Evolutionary conservation across 148 eudicot species (phyloP).

Genomic region (Chenopodium quinoa): DNA sequence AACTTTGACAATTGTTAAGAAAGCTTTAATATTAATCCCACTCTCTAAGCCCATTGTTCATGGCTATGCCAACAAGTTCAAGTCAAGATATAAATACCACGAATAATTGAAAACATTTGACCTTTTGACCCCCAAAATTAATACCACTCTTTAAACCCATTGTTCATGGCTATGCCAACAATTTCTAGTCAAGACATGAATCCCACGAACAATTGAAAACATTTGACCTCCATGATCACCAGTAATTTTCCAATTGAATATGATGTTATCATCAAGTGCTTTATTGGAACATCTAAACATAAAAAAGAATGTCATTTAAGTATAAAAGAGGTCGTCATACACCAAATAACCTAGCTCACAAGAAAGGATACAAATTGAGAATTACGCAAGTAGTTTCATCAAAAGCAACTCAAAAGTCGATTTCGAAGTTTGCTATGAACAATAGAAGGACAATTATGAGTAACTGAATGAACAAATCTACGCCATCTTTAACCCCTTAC

Average conservation of each 20-base stretch:
- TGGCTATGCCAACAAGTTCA: background rate
- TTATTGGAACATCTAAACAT: background rate
- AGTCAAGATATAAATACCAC: background rate
- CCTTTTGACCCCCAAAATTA: background rate
- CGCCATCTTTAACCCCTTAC: background rate
- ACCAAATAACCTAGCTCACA: background rate
- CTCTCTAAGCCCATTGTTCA: background rate
- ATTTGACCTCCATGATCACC: background rate
- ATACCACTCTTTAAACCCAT: background rate
- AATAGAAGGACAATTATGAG: background rate
- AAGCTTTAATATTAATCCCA: background rate
- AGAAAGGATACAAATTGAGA: background rate
- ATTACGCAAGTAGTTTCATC: conserved; percentile 1
- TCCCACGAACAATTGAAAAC: background rate
- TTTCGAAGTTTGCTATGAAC: background rate
- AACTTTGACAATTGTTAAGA: background rate
- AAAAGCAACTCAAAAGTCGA: background rate
- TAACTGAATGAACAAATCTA: background rate
- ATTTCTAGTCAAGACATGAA: background rate
- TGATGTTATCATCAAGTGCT: background rate
- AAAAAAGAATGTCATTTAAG: too few relatives aligned
- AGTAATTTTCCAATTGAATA: background rate
- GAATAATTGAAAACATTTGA: background rate
- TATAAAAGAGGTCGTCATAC: background rate
- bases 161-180: background rate